Evolutionary conservation across 1,284 basidiomycete genomes (phyloP).

Genomic region (Pterula multifida): DNA sequence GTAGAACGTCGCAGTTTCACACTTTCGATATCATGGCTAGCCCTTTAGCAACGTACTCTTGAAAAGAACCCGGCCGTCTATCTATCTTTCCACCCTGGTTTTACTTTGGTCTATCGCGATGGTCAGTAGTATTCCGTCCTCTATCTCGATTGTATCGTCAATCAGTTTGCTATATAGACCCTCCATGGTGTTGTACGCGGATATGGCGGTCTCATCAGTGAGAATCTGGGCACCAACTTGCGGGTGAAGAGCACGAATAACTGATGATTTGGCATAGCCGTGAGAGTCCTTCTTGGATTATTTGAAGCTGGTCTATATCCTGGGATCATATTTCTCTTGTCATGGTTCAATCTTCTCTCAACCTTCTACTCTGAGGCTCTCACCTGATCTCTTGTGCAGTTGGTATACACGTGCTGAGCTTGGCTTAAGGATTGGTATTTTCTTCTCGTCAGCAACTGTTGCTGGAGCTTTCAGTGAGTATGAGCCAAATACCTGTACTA

Average conservation of each 20-base stretch:
- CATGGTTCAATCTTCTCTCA: constrained; percentile 31
- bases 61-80: constrained; percentile 55
- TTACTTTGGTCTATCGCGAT: constrained; percentile 17
- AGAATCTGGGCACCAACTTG: constrained; percentile 11
- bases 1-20: constrained; percentile 45
- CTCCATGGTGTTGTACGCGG: constrained; percentile 57
- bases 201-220: constrained; percentile 51
- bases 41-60: constrained; percentile 67
- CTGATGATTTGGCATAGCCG: constrained; percentile 23
- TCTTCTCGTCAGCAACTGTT: constrained; percentile 65
- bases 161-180: constrained; percentile 43
- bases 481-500: neutral
- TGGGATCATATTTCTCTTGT: constrained; percentile 58
- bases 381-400: constrained; percentile 15
- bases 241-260: constrained; percentile 1
- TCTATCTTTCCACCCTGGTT: constrained; percentile 54
- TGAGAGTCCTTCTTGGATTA: constrained; percentile 54
- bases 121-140: neutral
- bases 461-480: constrained; percentile 26
- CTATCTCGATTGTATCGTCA: neutral
- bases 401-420: constrained; percentile 66
- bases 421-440: constrained; percentile 51
- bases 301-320: constrained; percentile 54
- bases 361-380: neutral
- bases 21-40: constrained; percentile 13